Conservation (phyloP, 2,329 filamentous ascomycete genomes). For the Aureobasidium zeae region DNA sequence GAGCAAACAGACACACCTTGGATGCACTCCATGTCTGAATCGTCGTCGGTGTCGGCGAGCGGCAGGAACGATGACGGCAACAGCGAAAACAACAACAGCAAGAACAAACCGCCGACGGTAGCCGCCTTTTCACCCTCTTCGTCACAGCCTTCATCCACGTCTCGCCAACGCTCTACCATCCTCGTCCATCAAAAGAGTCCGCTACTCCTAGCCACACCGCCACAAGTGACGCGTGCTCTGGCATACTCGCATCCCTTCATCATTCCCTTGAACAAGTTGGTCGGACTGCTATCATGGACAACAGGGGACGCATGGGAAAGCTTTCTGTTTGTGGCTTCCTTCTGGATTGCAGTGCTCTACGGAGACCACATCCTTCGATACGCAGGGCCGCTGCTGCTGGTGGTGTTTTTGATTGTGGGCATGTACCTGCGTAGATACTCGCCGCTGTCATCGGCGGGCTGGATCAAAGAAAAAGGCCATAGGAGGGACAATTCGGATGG, state of each 20-base stretch:
- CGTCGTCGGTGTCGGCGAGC: conserved; percentile 30
- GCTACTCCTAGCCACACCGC: conserved; percentile 82
- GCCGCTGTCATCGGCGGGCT: conserved; percentile 76
- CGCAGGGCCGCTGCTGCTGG: conserved; percentile 74
- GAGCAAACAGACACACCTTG: conserved; percentile 37
- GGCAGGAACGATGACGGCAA: conserved; percentile 30
- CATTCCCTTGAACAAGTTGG: conserved; percentile 75
- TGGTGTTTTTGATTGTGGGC: conserved; percentile 69
- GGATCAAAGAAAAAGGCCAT: conserved; percentile 53
- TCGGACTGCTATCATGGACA: conserved; percentile 85
- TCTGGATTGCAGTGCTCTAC: conserved; percentile 82
- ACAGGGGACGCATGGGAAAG: conserved; percentile 93
- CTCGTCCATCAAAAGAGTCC: conserved; percentile 96
- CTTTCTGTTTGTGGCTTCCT: conserved; percentile 74
- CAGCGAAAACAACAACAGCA: conserved; percentile 22
- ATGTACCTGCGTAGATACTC: conserved; percentile 92
- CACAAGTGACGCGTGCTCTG: conserved; percentile 84
- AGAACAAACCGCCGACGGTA: conserved; percentile 52
- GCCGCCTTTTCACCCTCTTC: conserved; percentile 84
- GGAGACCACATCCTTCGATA: conserved; percentile 73
- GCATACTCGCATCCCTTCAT: conserved; percentile 95
- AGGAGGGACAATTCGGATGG: conserved; percentile 49
- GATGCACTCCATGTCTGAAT: conserved; percentile 45
- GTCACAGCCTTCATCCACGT: conserved; percentile 49
- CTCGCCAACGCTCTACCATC: conserved; percentile 77